Evolutionary conservation across 1,284 basidiomycete species (phyloP).

Genomic region (Afroboletus lepidellus): DNA sequence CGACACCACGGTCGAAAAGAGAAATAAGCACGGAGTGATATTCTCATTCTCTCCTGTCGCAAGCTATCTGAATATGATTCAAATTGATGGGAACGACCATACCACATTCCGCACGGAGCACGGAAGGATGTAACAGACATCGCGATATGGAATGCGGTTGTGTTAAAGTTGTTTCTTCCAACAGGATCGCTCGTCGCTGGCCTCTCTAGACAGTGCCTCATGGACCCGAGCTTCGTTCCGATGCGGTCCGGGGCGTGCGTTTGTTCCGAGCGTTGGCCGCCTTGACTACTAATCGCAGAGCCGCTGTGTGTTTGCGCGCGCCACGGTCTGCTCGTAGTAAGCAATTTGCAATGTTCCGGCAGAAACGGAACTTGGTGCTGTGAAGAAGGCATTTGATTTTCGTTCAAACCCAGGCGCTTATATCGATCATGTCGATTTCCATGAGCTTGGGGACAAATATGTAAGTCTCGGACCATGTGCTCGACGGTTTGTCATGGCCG

Average conservation of each 20-base stretch:
- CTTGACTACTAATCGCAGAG: not conserved
- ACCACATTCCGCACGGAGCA: not conserved
- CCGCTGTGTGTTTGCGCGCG: not conserved
- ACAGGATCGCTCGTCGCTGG: constrained; percentile 9
- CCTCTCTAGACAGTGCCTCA: not conserved
- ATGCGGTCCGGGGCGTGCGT: constrained; percentile 6
- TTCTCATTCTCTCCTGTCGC: not conserved
- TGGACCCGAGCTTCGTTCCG: constrained; percentile 8
- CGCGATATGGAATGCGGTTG: constrained; percentile 14
- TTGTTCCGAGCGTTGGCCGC: not conserved
- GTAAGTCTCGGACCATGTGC: too few relatives aligned
- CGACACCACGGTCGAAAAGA: not conserved
- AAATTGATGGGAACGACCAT: not conserved
- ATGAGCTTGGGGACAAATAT: too few relatives aligned
- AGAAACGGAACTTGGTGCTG: too few relatives aligned
- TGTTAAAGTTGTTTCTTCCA: constrained; percentile 13
- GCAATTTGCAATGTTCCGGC: too few relatives aligned
- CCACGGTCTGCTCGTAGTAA: not conserved
- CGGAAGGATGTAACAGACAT: not conserved
- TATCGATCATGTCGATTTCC: too few relatives aligned
- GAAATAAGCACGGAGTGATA: not conserved
- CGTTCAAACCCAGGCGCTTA: too few relatives aligned
- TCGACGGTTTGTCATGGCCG: too few relatives aligned
- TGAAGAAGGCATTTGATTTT: too few relatives aligned
- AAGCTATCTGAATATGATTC: not conserved